These are phyloP conservation scores for Abrus pulchellus DNA, from an alignment of 306 rosid species.

Conservation along the genomic window DNA sequence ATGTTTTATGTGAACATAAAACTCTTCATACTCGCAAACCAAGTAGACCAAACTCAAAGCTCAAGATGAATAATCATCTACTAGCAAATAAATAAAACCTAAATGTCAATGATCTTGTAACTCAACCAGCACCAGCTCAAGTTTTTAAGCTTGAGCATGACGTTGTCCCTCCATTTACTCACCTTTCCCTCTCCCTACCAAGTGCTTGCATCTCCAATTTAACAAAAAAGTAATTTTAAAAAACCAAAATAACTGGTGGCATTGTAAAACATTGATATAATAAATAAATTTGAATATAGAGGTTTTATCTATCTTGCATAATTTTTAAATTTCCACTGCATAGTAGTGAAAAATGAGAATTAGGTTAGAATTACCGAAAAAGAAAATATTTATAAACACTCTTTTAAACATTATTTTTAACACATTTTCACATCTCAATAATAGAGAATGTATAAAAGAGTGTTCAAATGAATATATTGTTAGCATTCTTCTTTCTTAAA, in stretches of 20 bases:
- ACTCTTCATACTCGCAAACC: slow-evolving; percentile 19
- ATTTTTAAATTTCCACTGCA: not conserved
- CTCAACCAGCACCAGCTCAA: not conserved
- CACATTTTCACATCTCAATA: not conserved
- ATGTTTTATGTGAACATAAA: not conserved
- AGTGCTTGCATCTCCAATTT: not conserved
- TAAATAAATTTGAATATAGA: slow-evolving; percentile 26
- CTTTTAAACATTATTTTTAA: not conserved
- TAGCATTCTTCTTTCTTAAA: not conserved
- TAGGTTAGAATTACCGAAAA: not conserved
- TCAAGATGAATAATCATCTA: not conserved
- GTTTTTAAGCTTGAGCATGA: not conserved
- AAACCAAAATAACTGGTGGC: too few species aligned
- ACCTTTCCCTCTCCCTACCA: not conserved
- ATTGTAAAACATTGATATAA: too few species aligned
- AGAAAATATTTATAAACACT: not conserved
- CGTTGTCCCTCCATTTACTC: not conserved
- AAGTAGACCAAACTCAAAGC: slow-evolving; percentile 6
- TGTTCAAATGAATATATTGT: not conserved
- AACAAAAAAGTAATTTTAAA: too few species aligned
- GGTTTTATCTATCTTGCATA: slow-evolving; percentile 31
- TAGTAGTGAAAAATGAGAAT: not conserved
- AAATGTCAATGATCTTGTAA: slow-evolving; percentile 1
- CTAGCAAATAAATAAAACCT: not conserved
- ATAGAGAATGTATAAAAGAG: not conserved